A percentile compares a stretch with the other conserved stretches of the same genome.
Conservation (phyloP, 2,329 filamentous ascomycete genomes). For the Colletotrichum trifolii region DNA sequence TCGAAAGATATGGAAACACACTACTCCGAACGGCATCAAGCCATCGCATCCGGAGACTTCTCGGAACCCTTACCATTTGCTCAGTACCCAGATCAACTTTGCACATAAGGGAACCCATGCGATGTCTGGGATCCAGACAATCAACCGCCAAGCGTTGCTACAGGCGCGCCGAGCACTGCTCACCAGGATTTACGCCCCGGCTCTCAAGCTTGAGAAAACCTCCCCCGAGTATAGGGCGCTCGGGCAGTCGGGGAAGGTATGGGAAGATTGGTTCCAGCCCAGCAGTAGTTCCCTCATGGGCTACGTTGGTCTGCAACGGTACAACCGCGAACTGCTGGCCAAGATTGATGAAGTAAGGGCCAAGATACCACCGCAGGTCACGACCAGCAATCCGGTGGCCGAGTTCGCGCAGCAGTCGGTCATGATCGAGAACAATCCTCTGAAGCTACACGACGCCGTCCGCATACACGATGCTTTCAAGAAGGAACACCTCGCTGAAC, state of each 20-base stretch:
- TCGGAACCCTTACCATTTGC: too few relatives aligned
- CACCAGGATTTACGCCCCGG: constrained; percentile 25
- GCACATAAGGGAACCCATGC: too few relatives aligned
- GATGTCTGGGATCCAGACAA: too few relatives aligned
- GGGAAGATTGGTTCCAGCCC: constrained; percentile 40
- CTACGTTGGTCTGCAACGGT: constrained; percentile 14
- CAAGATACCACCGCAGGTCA: constrained; percentile 6
- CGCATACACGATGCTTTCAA: constrained; percentile 32
- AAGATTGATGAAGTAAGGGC: constrained; percentile 30
- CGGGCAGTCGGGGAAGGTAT: constrained; percentile 38
- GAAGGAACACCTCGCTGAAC: background rate
- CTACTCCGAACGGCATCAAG: too few relatives aligned
- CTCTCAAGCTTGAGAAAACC: constrained; percentile 14
- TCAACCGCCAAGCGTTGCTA: too few relatives aligned
- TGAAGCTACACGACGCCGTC: constrained; percentile 26
- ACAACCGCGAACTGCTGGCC: constrained; percentile 3
- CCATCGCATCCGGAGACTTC: too few relatives aligned
- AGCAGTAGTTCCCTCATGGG: constrained; percentile 20
- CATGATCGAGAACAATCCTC: constrained; percentile 39
- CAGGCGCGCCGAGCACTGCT: constrained; percentile 24
- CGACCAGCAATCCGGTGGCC: constrained; percentile 30
- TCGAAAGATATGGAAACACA: too few relatives aligned
- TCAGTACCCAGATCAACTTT: too few relatives aligned
- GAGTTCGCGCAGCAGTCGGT: constrained; percentile 41
- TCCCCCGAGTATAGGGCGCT: constrained; percentile 37